Percentiles rank a stretch among this genome's conserved stretches.
phyloP scores from a whole-genome alignment of 352 stramenopile genomes.

The Thraustochytrium sp. region DNA sequence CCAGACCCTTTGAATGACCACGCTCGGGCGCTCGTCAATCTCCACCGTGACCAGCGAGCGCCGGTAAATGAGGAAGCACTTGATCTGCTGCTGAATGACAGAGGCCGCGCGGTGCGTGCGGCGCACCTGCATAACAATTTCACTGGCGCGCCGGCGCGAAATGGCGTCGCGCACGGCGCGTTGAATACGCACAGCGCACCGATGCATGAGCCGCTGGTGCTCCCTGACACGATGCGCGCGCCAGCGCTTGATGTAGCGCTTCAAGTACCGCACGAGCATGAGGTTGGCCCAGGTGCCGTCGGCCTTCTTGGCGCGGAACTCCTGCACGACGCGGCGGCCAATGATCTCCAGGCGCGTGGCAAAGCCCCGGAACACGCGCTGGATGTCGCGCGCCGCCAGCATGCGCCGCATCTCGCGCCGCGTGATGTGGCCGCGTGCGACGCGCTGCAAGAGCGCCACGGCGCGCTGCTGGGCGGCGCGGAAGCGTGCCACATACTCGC shows the following conservation, averaged over 20 bases:
- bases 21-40: not conserved
- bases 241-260: conserved; percentile 30
- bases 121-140: not conserved
- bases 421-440: conserved; percentile 7
- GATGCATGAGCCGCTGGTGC: not conserved
- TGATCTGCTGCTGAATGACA: conserved; percentile 9
- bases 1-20: conserved; percentile 3
- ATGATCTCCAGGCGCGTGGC: not conserved
- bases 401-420: not conserved
- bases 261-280: conserved; percentile 34
- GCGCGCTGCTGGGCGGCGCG: not conserved
- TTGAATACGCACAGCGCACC: not conserved
- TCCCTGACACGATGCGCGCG: not conserved
- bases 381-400: conserved; percentile 8
- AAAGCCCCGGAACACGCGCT: conserved; percentile 14
- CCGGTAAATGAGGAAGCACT: not conserved
- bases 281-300: conserved; percentile 28
- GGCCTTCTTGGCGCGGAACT: not conserved
- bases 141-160: not conserved
- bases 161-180: not conserved
- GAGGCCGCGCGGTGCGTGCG: not conserved
- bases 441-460: not conserved
- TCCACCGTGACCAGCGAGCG: not conserved
- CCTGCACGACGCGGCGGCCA: not conserved
- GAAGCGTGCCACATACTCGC: not conserved